Base-by-base conservation (phyloP, 1,284 basidiomycete genomes). In the Hypsizygus ulmarius region DNA sequence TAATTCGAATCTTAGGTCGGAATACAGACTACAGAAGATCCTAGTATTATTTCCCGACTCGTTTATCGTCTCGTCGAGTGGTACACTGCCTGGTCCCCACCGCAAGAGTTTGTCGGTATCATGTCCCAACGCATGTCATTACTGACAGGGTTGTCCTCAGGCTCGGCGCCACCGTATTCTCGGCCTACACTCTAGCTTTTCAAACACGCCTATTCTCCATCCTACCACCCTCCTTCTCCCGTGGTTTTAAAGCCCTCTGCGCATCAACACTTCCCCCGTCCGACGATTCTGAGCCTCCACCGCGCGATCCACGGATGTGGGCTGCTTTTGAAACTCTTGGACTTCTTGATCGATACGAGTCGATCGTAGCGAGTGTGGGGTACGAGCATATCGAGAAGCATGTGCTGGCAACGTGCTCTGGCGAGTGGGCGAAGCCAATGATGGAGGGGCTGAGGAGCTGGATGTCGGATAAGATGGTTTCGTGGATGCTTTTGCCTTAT, bases 401-500 rank as follows among this genome's bases (percentile, higher is more conserved):
- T 44, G 84, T 94, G 0, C 53, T 77, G 40, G 74, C 77, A 50
- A 81, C 78, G 5, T 93, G 89, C 56, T 68, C 73, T 1, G 79
- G 78, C 2, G 77, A 82, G 47, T 94, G 90, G 88, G 74, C 75
- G 25, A 76, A 77, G 46, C 77, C 82, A 5, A 76, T 87, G 71
- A 61, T 96, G 48, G 72, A 74, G 0, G 68, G 64, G 1, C 68
- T 93, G 49, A 73, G 87, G 39, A 63, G 73, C 12, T 93, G 91
- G 85, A 90, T 93, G 75, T 73, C 82, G 1, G 77, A 81, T 47
- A 83, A 81, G 39, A 81, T 94, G 35, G 84, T 90, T 0, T 82
- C 84, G 2, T 93, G 92, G 91, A 84, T 93, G 80, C 58, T 90
- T 29, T 71, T 81, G 59, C 84, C 89, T 36, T 93, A 90, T 62